Evolutionary conservation across 257 asterid species (phyloP), one percentile per base, ranked within the genome.

Genomic region (Leonotis leonurus): DNA sequence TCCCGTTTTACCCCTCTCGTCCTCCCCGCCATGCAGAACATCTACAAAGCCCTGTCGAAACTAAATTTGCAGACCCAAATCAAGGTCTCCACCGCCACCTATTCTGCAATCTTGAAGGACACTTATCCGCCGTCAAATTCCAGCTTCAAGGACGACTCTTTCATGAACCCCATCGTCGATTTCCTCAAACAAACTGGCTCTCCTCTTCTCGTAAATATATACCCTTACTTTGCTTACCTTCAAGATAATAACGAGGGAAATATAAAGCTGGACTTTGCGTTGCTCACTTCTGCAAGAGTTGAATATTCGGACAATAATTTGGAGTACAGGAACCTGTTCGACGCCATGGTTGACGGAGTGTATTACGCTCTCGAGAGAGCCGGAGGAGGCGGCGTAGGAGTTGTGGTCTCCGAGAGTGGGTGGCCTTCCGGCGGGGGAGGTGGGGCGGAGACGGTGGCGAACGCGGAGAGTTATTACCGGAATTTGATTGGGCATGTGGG

Each of bases 321-420:
- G 1, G 49, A 25, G 0, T 85, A 82, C 57, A 43, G 12, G 0
- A 85, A 82, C 49, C 51, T 85, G 11, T 82, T 85, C 45, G 72
- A 70, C 41, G 83, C 89, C 1, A 78, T 80, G 73, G 67, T 79
- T 5, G 89, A 85, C 5, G 49, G 80, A 0, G 33, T 69, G 13
- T 70, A 82, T 17, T 70, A 68, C 10, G 89, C 87, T 3, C 10
- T 68, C 1, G 93, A 80, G 53, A 82, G 65, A 10, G 76, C 46
- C 4, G 87, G 82, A 0, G 81, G 75, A 1, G 3, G 49, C 0
- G 12, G 24, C 0, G 56, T 78, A 0, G 69, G 51, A 1, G n/a
- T 82, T 0, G 76, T 85, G 4, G 81, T 82, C 9, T 60, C 87
- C 0, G 92, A 84, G 70, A 84, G 86, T 0, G 92, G 92, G 0